phyloP scores from a whole-genome alignment of 768 basidiomycete species.

The Lanmaoa rubissima region DNA sequence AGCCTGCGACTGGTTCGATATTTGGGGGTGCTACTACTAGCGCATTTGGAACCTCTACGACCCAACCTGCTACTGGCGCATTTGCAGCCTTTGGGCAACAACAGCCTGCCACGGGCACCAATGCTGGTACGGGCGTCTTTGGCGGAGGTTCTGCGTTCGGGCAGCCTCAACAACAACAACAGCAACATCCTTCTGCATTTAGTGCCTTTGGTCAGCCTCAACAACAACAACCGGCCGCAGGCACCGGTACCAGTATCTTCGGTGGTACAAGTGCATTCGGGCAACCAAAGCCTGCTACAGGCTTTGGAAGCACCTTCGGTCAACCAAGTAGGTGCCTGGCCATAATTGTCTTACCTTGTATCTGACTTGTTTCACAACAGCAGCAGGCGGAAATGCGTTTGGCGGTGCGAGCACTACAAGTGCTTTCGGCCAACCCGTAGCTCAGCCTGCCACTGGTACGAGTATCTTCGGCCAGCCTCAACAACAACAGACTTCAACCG shows the following conservation, averaged over 20 bases:
- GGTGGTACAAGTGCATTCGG: slow-evolving; percentile 33
- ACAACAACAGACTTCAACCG: slow-evolving; percentile 32
- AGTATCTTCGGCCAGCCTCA: slow-evolving; percentile 39
- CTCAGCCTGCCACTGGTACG: slow-evolving; percentile 22
- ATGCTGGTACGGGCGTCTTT: slow-evolving; percentile 41
- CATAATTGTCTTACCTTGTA: not conserved
- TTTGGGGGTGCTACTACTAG: slow-evolving; percentile 27
- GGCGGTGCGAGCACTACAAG: slow-evolving; percentile 19
- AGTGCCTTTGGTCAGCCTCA: slow-evolving; percentile 50
- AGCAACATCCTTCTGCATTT: slow-evolving; percentile 39
- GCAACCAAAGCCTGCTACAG: slow-evolving; percentile 33
- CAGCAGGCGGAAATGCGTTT: slow-evolving; percentile 23
- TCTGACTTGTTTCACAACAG: slow-evolving; percentile 9
- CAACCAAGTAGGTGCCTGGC: slow-evolving; percentile 21
- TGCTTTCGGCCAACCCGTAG: slow-evolving; percentile 30
- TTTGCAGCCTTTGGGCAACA: slow-evolving; percentile 37
- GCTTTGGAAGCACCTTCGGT: slow-evolving; percentile 28
- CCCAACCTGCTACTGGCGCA: slow-evolving; percentile 27
- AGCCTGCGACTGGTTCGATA: slow-evolving; percentile 29
- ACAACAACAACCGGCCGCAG: slow-evolving; percentile 37
- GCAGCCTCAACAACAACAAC: slow-evolving; percentile 32
- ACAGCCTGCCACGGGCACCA: slow-evolving; percentile 35
- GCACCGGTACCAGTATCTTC: slow-evolving; percentile 33
- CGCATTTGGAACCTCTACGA: slow-evolving; percentile 24
- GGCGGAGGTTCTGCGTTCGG: slow-evolving; percentile 42